Evolutionary conservation across 257 asterid species (phyloP).

Genomic region (Echites panduratus): DNA sequence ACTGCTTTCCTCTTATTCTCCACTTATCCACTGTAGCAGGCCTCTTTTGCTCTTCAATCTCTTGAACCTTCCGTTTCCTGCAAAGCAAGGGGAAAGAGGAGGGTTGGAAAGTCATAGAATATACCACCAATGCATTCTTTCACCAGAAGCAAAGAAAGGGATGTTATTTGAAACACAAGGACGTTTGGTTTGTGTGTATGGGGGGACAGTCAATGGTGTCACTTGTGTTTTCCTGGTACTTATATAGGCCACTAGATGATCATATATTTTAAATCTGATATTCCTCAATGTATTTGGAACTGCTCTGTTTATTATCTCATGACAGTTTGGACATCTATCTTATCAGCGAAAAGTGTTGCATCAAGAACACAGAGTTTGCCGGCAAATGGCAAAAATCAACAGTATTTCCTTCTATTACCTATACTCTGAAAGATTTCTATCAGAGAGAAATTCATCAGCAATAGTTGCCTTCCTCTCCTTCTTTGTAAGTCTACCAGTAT

Average conservation of each 20-base stretch:
- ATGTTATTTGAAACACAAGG: background rate
- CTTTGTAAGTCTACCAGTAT: conserved; percentile 69
- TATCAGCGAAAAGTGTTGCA: too few species aligned
- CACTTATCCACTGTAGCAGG: conserved; percentile 78
- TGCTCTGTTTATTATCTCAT: background rate
- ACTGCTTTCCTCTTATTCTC: conserved; percentile 45
- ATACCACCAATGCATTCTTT: background rate
- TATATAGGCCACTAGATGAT: background rate
- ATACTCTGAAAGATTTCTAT: conserved; percentile 40
- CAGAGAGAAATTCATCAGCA: conserved; percentile 87
- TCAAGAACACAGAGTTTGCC: background rate
- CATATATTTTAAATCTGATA: background rate
- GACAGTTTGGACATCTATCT: background rate
- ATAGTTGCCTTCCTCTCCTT: conserved; percentile 80
- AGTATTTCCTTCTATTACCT: conserved; percentile 34
- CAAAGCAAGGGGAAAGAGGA: conserved; percentile 6
- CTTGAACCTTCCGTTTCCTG: conserved; percentile 88
- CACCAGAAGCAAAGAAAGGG: background rate
- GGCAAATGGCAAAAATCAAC: background rate
- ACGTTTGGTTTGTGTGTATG: background rate
- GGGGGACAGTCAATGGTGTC: background rate
- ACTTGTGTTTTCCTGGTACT: background rate
- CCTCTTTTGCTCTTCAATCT: conserved; percentile 71
- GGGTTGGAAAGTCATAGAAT: background rate
- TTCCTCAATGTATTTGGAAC: background rate